These are phyloP conservation scores for Zopfochytrium polystomum DNA, from an alignment of 371 early-diverging fungal species.

Conservation along the genomic window DNA sequence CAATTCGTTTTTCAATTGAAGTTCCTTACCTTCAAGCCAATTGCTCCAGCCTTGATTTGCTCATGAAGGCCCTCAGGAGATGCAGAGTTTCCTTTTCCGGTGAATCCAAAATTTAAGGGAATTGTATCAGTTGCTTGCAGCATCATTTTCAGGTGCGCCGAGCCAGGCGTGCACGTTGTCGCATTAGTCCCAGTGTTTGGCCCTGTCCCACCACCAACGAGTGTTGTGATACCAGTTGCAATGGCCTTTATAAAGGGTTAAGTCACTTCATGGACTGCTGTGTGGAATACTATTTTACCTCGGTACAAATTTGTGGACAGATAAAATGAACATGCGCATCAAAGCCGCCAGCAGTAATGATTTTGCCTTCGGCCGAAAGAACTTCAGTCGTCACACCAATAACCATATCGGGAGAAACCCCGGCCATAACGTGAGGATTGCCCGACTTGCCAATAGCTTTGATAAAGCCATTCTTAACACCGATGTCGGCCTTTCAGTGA, in stretches of 20 bases:
- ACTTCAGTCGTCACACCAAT: conserved; percentile 87
- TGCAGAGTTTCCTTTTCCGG: conserved; percentile 88
- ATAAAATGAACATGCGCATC: conserved; percentile 91
- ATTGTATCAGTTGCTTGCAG: conserved; percentile 79
- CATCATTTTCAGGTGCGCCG: conserved; percentile 77
- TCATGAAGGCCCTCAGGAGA: conserved; percentile 64
- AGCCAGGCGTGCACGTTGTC: conserved; percentile 88
- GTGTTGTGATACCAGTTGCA: conserved; percentile 80
- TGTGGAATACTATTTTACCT: conserved; percentile 44
- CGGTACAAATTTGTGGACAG: conserved; percentile 79
- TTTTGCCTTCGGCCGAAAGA: conserved; percentile 83
- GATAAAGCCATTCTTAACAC: conserved; percentile 79
- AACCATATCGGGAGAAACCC: conserved; percentile 81
- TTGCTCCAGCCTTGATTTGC: conserved; percentile 81
- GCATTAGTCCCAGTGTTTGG: conserved; percentile 93
- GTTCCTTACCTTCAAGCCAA: conserved; percentile 69
- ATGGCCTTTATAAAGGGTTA: conserved; percentile 52
- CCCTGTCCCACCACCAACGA: conserved; percentile 93
- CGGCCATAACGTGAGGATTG: conserved; percentile 94
- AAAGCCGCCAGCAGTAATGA: conserved; percentile 89
- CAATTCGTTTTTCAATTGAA: neutral
- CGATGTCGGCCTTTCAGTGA: conserved; percentile 74
- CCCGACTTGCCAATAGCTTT: conserved; percentile 92
- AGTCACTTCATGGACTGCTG: conserved; percentile 1
- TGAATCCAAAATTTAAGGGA: conserved; percentile 88